Evolutionary conservation across 208 protist species (phyloP), one percentile per base, ranked within the genome.

Genomic region (Angomonas ambiguus): DNA sequence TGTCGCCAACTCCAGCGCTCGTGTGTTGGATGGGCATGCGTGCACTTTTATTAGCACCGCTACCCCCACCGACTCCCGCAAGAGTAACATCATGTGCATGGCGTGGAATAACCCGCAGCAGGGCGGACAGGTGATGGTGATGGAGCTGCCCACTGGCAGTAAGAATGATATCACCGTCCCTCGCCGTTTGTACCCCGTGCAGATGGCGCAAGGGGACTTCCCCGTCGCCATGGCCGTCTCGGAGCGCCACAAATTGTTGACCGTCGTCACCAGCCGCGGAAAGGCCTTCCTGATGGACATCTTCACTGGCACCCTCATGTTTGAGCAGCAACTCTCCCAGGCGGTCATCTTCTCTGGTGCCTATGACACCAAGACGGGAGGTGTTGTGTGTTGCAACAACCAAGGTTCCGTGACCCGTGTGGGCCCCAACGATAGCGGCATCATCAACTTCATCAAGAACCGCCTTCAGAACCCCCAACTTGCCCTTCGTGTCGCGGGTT

Each of bases 291-390:
- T 99, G 33, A 96, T 97, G 80, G 98, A 99, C 82, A 65, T 99
- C 31, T 96, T 97, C 71, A 98, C 93, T 16, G 98, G 88, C 32
- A 79, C 72, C 49, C 73, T 97, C 4, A 86, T 99, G 60, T 96
- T 94, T 67, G 87, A 91, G 68, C 98, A 99, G 77, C 92, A 98
- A 75, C 96, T 99, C 72, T 94, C 87, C 22, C 66, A 62, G 22
- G 93, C 97, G 30, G 96, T 96, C 34, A 97, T 99, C 48, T 99
- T 99, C 75, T 91, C 96, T 62, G 98, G 98, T 25, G 85, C 96
- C 1, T 67, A 74, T 35, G 84, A 98, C 69, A 72, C 62, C n/a
- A 79, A 87, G 49, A 91, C 78, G 10, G 90, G 91, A 32, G 98
- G 98, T 56, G 77, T 99, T 20, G 79, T 99, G 20, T 97, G 92